Base-by-base conservation (phyloP, 2,329 filamentous ascomycete genomes). In the Scedosporium dehoogii region DNA sequence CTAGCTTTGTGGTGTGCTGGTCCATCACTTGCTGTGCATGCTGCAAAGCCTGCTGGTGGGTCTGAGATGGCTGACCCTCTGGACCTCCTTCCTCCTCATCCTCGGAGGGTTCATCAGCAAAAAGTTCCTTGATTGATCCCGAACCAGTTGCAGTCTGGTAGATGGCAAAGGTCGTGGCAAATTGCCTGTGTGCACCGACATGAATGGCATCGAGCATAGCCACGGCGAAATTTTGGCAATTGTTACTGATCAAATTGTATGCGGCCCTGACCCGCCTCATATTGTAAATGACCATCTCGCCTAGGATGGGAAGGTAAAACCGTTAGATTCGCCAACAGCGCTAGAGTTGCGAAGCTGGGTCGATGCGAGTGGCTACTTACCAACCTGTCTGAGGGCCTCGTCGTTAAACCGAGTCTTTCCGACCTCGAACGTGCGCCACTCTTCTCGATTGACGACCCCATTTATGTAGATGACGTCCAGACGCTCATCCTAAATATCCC, bases 191-290 rank as follows among this genome's bases (percentile, higher is more conserved):
- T 12, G 74, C 72, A 6, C 79, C 78, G 12, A 80, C 73, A 63
- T 83, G 79, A 63, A 85, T 81, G 33, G 79, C 78, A 63, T 84
- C 80, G 6, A 85, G 76, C 14, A 84, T 71, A 55, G 76, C 72
- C 14, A 83, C 67, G 0, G 80, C 82, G 64, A 81, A 85, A 18
- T 80, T 84, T 66, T 85, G 82, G 69, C 82, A 85, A 70, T 85
- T 85, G 69, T 85, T 85, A 65, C 74, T 80, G 68, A 85, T 84
- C 62, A 85, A 75, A 61, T 84, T 84, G 70, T 85, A 85, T 0
- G 73, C 79, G 0, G 81, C 76, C 9, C 76, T 75, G 59, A 73
- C 76, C 41, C 75, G 70, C 6, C 81, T 72, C 68, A 85, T 84
- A 16, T 76, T 75, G 21, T 78, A 75, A 42, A 85, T 84, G 0